Evolutionary conservation across 345 rosid species (phyloP).

Genomic region (Barbarea vulgaris): DNA sequence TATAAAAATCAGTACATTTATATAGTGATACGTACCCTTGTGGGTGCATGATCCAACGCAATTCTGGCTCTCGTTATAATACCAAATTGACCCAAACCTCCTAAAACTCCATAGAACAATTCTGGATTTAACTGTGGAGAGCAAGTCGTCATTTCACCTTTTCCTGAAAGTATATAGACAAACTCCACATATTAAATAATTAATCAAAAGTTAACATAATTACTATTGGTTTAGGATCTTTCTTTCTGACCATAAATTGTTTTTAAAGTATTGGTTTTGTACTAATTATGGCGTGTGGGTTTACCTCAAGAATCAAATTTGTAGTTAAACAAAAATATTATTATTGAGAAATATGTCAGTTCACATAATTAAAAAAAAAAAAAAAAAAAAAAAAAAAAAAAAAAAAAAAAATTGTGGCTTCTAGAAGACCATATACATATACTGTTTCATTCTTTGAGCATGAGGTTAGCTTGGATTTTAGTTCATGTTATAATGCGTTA

Average conservation of each 20-base stretch:
- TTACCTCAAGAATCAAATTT: constrained; percentile 18
- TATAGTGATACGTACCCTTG: constrained; percentile 48
- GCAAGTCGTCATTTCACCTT: constrained; percentile 63
- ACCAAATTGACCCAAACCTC: constrained; percentile 89
- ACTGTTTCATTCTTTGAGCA: background rate
- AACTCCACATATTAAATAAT: constrained; percentile 8
- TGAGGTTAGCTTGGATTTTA: background rate
- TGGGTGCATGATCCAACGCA: constrained; percentile 58
- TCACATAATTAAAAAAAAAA: no score
- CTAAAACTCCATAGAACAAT: constrained; percentile 66
- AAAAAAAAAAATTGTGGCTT: no score
- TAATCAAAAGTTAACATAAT: background rate
- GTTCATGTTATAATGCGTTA: background rate
- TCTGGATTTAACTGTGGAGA: constrained; percentile 55
- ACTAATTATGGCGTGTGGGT: constrained; percentile 20
- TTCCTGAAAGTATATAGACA: constrained; percentile 49
- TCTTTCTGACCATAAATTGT: constrained; percentile 20
- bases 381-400: no score
- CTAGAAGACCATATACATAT: background rate
- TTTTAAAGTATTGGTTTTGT: background rate
- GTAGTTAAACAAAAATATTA: background rate
- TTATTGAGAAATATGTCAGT: background rate
- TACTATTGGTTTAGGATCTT: constrained; percentile 8
- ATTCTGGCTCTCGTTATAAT: constrained; percentile 81
- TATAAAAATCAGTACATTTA: background rate